A percentile compares a stretch with the other conserved stretches of the same genome.
Conservation (phyloP, 805 yeast species). For the Kodamaea kaohsiungensis region DNA sequence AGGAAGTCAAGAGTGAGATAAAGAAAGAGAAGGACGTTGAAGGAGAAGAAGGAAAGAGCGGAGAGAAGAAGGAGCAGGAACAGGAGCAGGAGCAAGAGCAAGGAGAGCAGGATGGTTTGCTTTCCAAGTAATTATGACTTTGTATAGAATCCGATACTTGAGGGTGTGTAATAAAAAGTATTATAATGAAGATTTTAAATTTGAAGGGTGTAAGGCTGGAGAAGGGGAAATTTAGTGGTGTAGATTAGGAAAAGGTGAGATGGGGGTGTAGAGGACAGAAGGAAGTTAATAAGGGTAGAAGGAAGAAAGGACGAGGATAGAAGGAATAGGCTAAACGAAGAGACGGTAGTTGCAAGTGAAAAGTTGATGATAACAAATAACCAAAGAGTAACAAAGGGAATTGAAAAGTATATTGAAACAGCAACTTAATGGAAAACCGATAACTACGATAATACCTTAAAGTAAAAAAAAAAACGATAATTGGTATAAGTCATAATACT, state of each 20-base stretch:
- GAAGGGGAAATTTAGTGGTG: neutral
- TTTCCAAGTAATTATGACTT: neutral
- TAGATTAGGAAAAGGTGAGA: too few relatives aligned
- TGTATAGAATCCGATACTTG: neutral
- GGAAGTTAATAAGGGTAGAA: neutral
- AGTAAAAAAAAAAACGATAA: too few relatives aligned
- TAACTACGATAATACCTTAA: too few relatives aligned
- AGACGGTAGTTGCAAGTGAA: too few relatives aligned
- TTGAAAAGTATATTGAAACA: too few relatives aligned
- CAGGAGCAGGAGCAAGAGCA: neutral
- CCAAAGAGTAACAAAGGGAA: too few relatives aligned
- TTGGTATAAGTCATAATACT: too few relatives aligned
- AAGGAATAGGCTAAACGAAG: too few relatives aligned
- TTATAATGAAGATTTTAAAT: neutral
- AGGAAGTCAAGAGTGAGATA: neutral
- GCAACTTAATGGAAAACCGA: too few relatives aligned
- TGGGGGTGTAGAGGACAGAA: neutral
- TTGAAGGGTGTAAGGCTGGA: neutral
- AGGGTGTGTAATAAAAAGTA: neutral
- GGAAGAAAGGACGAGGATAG: neutral
- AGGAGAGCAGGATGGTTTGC: conserved; percentile 5
- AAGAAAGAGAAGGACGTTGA: neutral
- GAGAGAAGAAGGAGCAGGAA: neutral
- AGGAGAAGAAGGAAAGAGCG: neutral
- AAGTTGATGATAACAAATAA: too few relatives aligned